These are phyloP conservation scores for Micractinium sp. DNA, from an alignment of 139 green algal genomes.

Conservation along the genomic window DNA sequence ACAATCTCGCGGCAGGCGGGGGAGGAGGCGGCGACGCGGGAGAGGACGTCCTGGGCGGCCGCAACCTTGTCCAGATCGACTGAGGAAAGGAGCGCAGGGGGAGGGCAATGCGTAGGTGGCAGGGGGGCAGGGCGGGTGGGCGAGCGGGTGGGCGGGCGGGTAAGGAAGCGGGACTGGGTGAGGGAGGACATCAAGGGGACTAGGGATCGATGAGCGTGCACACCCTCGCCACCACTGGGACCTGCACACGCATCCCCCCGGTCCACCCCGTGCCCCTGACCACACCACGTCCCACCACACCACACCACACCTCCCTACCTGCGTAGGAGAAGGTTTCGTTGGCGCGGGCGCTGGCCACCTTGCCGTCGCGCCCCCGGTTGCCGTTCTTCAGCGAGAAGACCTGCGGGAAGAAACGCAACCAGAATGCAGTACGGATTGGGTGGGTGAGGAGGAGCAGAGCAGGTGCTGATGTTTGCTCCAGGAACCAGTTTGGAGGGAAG, in stretches of 20 bases:
- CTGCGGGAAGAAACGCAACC: not conserved
- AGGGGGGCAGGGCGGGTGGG: no score
- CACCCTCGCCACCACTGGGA: not conserved
- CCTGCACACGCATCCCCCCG: not conserved
- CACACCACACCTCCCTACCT: not conserved
- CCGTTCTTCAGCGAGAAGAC: slow-evolving; percentile 78
- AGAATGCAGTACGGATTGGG: not conserved
- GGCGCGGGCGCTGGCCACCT: slow-evolving; percentile 4
- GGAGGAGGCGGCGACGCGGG: slow-evolving; percentile 1
- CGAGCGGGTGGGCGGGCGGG: not conserved
- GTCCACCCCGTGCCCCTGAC: not conserved
- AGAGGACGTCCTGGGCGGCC: slow-evolving; percentile 43
- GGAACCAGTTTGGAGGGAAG: not conserved
- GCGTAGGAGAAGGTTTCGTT: slow-evolving; percentile 27
- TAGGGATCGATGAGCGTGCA: not conserved
- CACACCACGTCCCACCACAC: not conserved
- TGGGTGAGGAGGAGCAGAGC: not conserved
- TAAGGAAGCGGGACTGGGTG: no score
- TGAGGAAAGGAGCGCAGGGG: not conserved
- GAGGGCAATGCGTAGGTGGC: not conserved
- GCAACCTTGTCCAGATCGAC: slow-evolving; percentile 44
- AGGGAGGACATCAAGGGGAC: no score
- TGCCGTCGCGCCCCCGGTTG: slow-evolving; percentile 47
- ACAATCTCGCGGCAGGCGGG: slow-evolving; percentile 11
- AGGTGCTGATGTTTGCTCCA: not conserved